These are phyloP conservation scores for Ogataea populi-albae DNA, from an alignment of 805 yeast species.

Conservation along the genomic window DNA sequence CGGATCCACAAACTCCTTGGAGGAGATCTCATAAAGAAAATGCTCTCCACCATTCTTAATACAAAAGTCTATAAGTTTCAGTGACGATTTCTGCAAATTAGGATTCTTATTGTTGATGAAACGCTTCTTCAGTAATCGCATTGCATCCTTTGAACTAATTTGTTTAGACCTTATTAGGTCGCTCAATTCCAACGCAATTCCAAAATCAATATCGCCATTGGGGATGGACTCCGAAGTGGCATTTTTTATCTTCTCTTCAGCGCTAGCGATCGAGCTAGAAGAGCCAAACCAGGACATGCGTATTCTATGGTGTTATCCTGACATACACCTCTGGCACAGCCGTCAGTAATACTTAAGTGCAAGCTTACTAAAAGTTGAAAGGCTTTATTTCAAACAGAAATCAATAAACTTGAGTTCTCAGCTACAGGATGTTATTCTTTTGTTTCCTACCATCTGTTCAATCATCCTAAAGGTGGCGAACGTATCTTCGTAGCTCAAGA, in stretches of 20 bases:
- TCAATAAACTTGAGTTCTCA: too few species aligned
- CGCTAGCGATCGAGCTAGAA: conserved; percentile 31
- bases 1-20: conserved; percentile 84
- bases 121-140: conserved; percentile 79
- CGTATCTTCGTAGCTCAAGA: too few species aligned
- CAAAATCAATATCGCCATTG: conserved; percentile 79
- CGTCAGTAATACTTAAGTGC: too few species aligned
- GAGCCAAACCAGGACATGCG: conserved; percentile 54
- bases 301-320: too few species aligned
- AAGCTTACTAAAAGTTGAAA: too few species aligned
- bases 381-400: too few species aligned
- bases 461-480: too few species aligned
- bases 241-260: conserved; percentile 63
- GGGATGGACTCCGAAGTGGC: conserved; percentile 93
- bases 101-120: conserved; percentile 64
- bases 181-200: conserved; percentile 73
- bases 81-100: conserved; percentile 69
- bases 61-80: conserved; percentile 79
- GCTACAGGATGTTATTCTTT: too few species aligned
- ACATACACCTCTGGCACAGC: too few species aligned
- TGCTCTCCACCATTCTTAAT: conserved; percentile 91
- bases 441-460: too few species aligned
- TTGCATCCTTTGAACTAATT: conserved; percentile 74
- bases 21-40: conserved; percentile 72
- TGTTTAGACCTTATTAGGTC: conserved; percentile 82